Base-by-base conservation (phyloP, 768 basidiomycete genomes). In the Lanmaoa rubissima region DNA sequence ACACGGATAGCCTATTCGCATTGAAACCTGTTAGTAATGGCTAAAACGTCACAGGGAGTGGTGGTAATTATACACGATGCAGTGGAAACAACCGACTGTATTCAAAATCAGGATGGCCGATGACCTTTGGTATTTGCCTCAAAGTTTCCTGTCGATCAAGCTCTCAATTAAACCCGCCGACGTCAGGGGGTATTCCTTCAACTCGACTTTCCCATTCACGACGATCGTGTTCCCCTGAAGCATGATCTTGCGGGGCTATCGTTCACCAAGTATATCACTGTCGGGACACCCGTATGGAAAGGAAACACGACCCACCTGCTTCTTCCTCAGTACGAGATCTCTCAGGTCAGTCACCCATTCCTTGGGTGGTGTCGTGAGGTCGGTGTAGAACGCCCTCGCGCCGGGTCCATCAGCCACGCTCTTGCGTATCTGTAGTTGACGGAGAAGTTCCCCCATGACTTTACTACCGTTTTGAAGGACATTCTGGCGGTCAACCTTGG, bases 351-450 rank as follows among this genome's bases (percentile, higher is more conserved):
- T 82, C 58, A 88, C 78, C 92, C 90, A 91, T 8, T 83, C 83
- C 38, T 76, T 69, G 45, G 84, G 71, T 4, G 92, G 92, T 43
- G 80, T 84, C 9, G 92, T 94, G 59, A 94, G 76, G 36, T 82
- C 77, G n/a, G 81, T 87, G 69, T 93, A 94, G 75, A 83, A 94
- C 58, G 79, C 74, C 35, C 85, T 82, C n/a, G 92, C 84, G 2
- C 91, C 92, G 10, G 83, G 72, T 45, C 88, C 91, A 68, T 93
- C 91, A 21, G 91, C 91, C 3, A 88, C 90, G 67, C 88, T 88
- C 81, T 87, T 93, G 60, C 85, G 85, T 35, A 93, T 87, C 69
- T 94, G 92, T 16, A 94, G 76, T 54, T 91, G 84, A 43, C 93
- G 66, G 34, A 95, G 78, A 14, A 94, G 81, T 66, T 87, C 84